These are phyloP conservation scores for Blastocystis sp. DNA, from an alignment of 352 stramenopile genomes.

Conservation along the genomic window DNA sequence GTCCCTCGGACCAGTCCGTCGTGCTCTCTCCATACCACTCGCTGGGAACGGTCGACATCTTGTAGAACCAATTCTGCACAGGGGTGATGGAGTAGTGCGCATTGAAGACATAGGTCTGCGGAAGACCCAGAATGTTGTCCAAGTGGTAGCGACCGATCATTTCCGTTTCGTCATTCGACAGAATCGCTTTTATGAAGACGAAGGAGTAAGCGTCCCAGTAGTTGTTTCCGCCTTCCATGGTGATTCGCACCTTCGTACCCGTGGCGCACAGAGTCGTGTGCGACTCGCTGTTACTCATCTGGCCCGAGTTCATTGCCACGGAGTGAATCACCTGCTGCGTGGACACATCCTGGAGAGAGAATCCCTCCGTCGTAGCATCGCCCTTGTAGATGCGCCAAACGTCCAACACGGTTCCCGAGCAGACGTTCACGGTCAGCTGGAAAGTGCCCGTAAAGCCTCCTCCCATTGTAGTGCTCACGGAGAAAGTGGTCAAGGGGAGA, in stretches of 20 bases:
- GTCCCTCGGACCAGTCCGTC: not conserved
- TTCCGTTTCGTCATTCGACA: not conserved
- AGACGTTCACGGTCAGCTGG: not conserved
- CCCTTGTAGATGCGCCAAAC: not conserved
- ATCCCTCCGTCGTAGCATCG: not conserved
- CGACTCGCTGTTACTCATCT: not conserved
- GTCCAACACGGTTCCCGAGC: not conserved
- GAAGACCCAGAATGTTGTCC: not conserved
- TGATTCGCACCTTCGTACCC: not conserved
- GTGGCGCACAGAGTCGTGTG: not conserved
- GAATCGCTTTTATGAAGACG: not conserved
- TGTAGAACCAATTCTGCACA: constrained; percentile 19
- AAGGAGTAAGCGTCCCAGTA: not conserved
- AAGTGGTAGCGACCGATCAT: not conserved
- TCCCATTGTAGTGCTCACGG: not conserved
- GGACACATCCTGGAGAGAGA: not conserved
- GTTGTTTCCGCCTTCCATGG: not conserved
- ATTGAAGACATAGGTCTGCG: not conserved
- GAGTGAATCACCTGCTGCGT: not conserved
- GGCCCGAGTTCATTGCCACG: not conserved
- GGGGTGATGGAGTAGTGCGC: not conserved
- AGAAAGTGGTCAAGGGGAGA: not conserved
- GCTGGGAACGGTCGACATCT: constrained; percentile 22
- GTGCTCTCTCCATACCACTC: constrained; percentile 7
- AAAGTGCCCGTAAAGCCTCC: not conserved